These are phyloP conservation scores for Capsicum baccatum DNA, from an alignment of 257 asterid species.

Conservation along the genomic window DNA sequence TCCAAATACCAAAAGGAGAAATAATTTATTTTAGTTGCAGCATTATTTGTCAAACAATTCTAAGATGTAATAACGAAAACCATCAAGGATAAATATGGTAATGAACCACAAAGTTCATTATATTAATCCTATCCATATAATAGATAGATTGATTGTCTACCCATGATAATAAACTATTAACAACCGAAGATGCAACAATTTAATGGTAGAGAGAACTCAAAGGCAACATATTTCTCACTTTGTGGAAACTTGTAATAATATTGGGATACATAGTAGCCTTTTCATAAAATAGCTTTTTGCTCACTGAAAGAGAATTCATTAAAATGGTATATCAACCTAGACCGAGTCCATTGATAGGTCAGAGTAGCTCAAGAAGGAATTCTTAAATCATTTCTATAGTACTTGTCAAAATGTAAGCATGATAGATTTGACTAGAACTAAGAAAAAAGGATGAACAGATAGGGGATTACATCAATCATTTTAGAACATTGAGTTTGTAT, in stretches of 20 bases:
- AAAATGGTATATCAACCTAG: not conserved
- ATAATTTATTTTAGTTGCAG: not conserved
- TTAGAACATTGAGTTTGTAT: not conserved
- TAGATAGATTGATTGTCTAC: not conserved
- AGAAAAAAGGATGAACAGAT: not conserved
- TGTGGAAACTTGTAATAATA: not conserved
- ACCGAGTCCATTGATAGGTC: not conserved
- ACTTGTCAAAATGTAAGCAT: not conserved
- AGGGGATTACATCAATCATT: not conserved
- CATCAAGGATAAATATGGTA: not conserved
- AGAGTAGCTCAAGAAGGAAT: no score
- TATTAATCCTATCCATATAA: not conserved
- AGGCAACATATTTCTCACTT: not conserved
- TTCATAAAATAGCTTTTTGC: not conserved
- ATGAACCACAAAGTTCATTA: not conserved
- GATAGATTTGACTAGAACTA: not conserved
- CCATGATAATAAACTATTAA: not conserved
- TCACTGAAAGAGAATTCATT: not conserved
- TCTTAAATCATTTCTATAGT: not conserved
- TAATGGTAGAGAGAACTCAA: not conserved
- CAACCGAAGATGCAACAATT: not conserved
- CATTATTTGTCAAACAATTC: not conserved
- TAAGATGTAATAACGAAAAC: not conserved
- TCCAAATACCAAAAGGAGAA: not conserved
- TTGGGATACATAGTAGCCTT: not conserved